Evolutionary conservation across 257 asterid genomes (phyloP), one percentile per base, ranked within the genome.

Genomic region (Prunella vulgaris): DNA sequence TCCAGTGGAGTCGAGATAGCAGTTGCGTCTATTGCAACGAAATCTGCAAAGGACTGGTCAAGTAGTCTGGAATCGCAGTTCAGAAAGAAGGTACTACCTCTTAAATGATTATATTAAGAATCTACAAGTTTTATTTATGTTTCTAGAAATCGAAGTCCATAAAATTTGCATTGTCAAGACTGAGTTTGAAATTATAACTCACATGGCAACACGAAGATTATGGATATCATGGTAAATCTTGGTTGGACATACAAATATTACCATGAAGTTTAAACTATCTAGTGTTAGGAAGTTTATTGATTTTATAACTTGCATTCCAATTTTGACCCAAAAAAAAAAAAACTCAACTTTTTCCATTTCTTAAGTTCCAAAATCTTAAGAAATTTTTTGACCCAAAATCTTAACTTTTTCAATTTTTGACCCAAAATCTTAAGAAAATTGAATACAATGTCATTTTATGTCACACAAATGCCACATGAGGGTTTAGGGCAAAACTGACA

Each of bases 1-100:
- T 92, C 97, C 59, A 85, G 83, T 72, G 96, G 96, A 52, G 96
- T 89, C n/a, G 97, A 92, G 81, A 92, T 92, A 21, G 96, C 96
- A 5, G 97, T 88, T 22, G 79, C 84, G 25, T 87, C 97, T 30
- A 71, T 86, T 17, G 79, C 88, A n/a, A 77, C 78, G 64, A 69
- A 71, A 33, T 83, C 90, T 62, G 66, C 79, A 20, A 90, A 90
- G 82, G 92, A 87, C 70, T 93, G 98, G 97, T 85, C 97, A 3
- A 84, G 67, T 64, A 84, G 60, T 76, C 79, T 79, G 30, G 95
- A 90, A 81, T 42, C 79, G 68, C 93, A 85, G 79, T 88, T 84
- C 79, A 83, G 96, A 72, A 88, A 80, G 66, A 88, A 93, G 97
- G 98, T 93, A 25, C 2, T 25, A 75, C 33, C 5, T 38, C 10